Base-by-base conservation (phyloP, 768 basidiomycete species). In the Cantharellus anzutake region DNA sequence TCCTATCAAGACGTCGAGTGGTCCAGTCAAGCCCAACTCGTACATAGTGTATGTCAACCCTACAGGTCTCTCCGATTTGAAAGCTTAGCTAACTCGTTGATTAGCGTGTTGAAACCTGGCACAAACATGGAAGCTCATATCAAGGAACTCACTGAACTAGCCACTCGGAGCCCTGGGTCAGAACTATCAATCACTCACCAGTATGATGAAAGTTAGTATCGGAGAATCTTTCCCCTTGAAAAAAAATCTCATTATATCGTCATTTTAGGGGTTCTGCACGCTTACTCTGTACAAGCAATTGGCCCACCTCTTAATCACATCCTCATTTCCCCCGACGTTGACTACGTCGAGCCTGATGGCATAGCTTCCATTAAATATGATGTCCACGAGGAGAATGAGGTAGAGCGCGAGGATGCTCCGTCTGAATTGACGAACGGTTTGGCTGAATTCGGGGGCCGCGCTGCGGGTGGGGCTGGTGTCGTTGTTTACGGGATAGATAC, bases 401-500 rank as follows among this genome's bases (percentile, higher is more conserved):
- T 34, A 58, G 5, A n/a, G 16, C 20, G 38, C 58, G 16, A 11
- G 37, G 14, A 34, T 59, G 16, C 58, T 5, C 16, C 51, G 1
- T 5, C 16, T 57, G 20, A 7, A 11, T 59, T 20, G 40, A 5
- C 35, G 5, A 3, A 60, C 57, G n/a, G 40, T 41, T 11, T 51
- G 55, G 34, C n/a, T 16, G n/a, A 51, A 35, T 11, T 11, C 11
- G 38, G 35, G 34, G 4, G 51, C 20, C n/a, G 20, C 14, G 50
- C 37, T 3, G 11, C 67, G 39, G 72, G 68, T 5, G 72, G 72
- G 35, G 44, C 60, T 34, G 72, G 71, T n/a, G 73, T 72, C 40
- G 72, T 73, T 63, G 69, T 77, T 62, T 76, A 74, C 61, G 63
- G 76, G 57, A 65, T 76, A 56, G 60, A 60, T 42, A 63, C 63